Evolutionary conservation across 345 rosid genomes (phyloP), one percentile per base, ranked within the genome.

Genomic region (Physaria fendleri): DNA sequence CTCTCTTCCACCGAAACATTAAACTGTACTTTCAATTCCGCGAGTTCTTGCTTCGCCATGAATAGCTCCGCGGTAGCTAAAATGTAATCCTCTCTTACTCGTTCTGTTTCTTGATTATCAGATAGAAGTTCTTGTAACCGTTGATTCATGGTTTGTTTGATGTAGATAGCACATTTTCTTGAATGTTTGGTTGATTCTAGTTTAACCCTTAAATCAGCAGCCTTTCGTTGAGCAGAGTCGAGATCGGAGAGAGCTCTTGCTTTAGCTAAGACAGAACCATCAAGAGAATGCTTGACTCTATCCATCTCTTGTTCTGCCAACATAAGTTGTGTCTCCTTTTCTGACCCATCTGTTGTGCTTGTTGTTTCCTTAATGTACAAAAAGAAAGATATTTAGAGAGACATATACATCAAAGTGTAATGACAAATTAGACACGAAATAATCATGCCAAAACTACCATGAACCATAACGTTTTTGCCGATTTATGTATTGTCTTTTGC

Each of bases 21-120:
- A 12, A 93, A 89, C 42, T 89, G 88, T 59, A 79, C 83, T 48
- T 94, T 64, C 25, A 87, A 45, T 40, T 76, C 78, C 2, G 73
- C 76, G 45, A 93, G 81, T 73, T 77, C 73, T 30, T 82, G 87
- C 74, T 85, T 89, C n/a, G 81, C 78, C 16, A 80, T 54, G 63
- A 78, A 79, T 21, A 89, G 81, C 38, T 81, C 69, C 0, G 73
- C 22, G 0, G 84, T 78, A 4, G 66, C 68, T 21, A 49, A 37
- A 34, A 52, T 37, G 78, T 93, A 89, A 54, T 72, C 65, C 34
- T 79, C 79, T 71, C 85, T 78, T 2, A 81, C 82, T 1, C 29
- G 22, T 17, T 76, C 79, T 27, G 85, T 23, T 68, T 85, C 94
- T 35, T 64, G 71, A 12, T 69, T 69, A 59, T 72, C 61, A 8